Evolutionary conservation across 2,329 filamentous ascomycete genomes (phyloP), one percentile per base, ranked within the genome.

Genomic region (Penicillium sp.): DNA sequence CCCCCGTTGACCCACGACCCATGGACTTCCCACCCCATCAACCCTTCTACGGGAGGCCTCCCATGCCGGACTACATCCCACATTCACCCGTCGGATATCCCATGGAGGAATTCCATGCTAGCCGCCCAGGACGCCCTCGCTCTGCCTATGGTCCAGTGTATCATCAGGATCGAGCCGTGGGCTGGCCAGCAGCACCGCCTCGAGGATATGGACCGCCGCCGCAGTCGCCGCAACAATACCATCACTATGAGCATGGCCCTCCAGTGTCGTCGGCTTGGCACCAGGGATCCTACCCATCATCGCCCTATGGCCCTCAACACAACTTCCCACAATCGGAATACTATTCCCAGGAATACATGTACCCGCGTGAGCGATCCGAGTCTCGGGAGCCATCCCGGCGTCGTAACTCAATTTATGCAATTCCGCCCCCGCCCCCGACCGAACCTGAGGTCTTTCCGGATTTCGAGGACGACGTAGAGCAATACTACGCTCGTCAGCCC

Each of bases 241-340:
- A 18, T 31, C 44, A 46, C 26, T 63, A 68, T 45, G 59, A 66
- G 27, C 67, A 68, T 58, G 73, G 73, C 1, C 74, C 73, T 12
- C 73, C 68, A 9, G 68, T 73, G 20, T 66, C 69, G 1, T 75
- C 73, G 5, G 73, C 72, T 35, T 76, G 73, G 50, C 59, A 69
- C 51, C 66, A 69, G 53, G 49, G 63, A 6, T 61, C 63, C 18
- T 75, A 72, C 54, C 57, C 68, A 7, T 64, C 67, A 6, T 68
- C 73, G 3, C 68, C 70, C 1, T 75, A 73, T 31, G 69, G 64
- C 20, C 60, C 59, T 20, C 57, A 64, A 20, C 62, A 67, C 27
- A 69, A 67, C 56, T 73, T 66, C 57, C 59, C 56, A 44, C 60
- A 63, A 44, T 65, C 63, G 26, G 71, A 71, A 14, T 68, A 65